A percentile compares a stretch with the other conserved stretches of the same genome.
Evolutionary conservation across 805 yeast genomes (phyloP).

Genomic region (Candida stauntonica): DNA sequence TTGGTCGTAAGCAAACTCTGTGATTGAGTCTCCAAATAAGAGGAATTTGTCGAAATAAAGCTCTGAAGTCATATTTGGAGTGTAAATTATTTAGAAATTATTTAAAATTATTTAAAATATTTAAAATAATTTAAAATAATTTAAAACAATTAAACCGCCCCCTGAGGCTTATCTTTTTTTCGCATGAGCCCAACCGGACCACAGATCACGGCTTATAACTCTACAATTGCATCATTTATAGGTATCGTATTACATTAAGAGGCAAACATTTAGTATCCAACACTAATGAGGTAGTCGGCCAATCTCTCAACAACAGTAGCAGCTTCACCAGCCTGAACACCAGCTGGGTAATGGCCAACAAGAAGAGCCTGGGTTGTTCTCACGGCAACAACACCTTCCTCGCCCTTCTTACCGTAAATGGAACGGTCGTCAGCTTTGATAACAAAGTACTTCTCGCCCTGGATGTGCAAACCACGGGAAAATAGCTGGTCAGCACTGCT

Average conservation of each 20-base stretch:
- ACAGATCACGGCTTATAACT: not conserved
- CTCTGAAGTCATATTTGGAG: not conserved
- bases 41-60: conserved; percentile 39
- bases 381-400: conserved; percentile 84
- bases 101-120: not conserved
- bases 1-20: conserved; percentile 47
- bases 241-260: too few relatives aligned
- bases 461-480: conserved; percentile 83
- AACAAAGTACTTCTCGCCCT: conserved; percentile 82
- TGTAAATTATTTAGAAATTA: not conserved
- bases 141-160: too few relatives aligned
- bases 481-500: conserved; percentile 68
- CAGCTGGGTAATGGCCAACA: conserved; percentile 91
- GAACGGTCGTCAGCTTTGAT: conserved; percentile 89
- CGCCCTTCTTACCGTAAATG: conserved; percentile 88
- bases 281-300: conserved; percentile 90
- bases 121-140: too few relatives aligned
- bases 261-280: conserved; percentile 69
- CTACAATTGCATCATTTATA: not conserved
- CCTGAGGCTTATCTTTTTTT: too few relatives aligned
- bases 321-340: conserved; percentile 92
- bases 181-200: too few relatives aligned
- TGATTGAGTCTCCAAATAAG: conserved; percentile 69
- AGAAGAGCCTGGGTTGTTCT: conserved; percentile 91
- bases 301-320: conserved; percentile 90